Evolutionary conservation across 2,329 filamentous ascomycete genomes (phyloP), one percentile per base, ranked within the genome.

Genomic region (Paraphoma chrysanthemicola): DNA sequence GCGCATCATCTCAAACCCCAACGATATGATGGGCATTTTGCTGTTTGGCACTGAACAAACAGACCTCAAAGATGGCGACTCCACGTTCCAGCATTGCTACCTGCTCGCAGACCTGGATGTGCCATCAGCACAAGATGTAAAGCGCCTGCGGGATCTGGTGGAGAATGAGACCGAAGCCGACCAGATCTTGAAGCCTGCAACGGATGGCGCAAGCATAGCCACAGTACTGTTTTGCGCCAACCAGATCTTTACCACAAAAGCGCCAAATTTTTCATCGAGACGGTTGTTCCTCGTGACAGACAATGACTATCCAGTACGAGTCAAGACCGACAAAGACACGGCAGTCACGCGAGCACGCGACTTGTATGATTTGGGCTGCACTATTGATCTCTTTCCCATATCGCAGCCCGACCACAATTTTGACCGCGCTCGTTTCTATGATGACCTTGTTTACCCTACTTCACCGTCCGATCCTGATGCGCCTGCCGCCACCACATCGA

Each of bases 221-320:
- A 96, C 93, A 68, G 85, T 99, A 2, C 83, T 99, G 1, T 97
- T 97, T 73, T 96, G 93, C 67, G 94, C 93, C 38, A 98, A 98
- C 64, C 93, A 97, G 71, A 91, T 98, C 49, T 97, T 99, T 73
- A 97, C 93, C 1, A 97, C 92, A 3, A 96, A 91, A 74, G 93
- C 95, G 0, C 88, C 95, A 16, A 98, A 97, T 71, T 98, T 98
- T 75, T 90, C 92, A 4, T 98, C 94, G 6, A 85, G 94, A 58
- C 87, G 95, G 33, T 80, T 99, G n/a, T 99, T 99, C 78, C 87
- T 99, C 61, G 92, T 99, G 53, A 98, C 95, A 0, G 93, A 98
- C 75, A 92, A 96, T 62, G 95, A 98, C 73, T 85, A 93, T 62
- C 95, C 95, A 4, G 80, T 81, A 0, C 82, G 85, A 16, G 88